Conservation (phyloP, 331 rosid species). For the Malus hybrid region DNA sequence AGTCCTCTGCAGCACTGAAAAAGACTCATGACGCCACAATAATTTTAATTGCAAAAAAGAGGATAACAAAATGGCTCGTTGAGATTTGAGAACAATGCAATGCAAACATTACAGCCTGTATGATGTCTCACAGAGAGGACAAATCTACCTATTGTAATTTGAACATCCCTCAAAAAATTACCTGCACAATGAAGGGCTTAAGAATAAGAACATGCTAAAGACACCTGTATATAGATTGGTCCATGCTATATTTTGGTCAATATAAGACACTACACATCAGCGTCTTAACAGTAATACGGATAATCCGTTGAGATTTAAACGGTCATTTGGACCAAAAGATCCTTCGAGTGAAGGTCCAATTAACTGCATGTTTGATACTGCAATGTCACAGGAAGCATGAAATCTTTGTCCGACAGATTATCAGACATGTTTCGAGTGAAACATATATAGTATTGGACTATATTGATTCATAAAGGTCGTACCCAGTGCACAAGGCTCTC, state of each 20-base stretch:
- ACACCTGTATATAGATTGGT: not conserved
- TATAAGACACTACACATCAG: not conserved
- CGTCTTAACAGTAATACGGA: not conserved
- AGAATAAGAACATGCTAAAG: conserved; percentile 39
- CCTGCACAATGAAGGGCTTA: conserved; percentile 84
- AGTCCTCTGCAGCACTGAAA: conserved; percentile 53
- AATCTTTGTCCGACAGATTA: not conserved
- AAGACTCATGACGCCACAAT: not conserved
- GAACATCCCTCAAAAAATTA: conserved; percentile 87
- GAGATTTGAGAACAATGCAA: conserved; percentile 22
- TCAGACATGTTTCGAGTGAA: not conserved
- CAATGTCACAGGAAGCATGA: not conserved
- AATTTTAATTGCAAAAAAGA: not conserved
- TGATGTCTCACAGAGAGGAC: conserved; percentile 49
- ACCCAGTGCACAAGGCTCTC: too few species aligned
- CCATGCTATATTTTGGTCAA: not conserved
- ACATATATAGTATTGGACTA: not conserved
- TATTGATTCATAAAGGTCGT: not conserved
- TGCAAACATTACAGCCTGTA: conserved; percentile 22
- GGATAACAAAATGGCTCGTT: conserved; percentile 10
- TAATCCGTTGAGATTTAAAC: not conserved
- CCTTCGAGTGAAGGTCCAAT: not conserved
- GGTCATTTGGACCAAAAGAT: not conserved
- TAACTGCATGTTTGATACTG: not conserved
- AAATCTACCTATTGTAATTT: conserved; percentile 95